phyloP scores from a whole-genome alignment of 371 early-diverging fungal genomes.

The Circinella umbellata region DNA sequence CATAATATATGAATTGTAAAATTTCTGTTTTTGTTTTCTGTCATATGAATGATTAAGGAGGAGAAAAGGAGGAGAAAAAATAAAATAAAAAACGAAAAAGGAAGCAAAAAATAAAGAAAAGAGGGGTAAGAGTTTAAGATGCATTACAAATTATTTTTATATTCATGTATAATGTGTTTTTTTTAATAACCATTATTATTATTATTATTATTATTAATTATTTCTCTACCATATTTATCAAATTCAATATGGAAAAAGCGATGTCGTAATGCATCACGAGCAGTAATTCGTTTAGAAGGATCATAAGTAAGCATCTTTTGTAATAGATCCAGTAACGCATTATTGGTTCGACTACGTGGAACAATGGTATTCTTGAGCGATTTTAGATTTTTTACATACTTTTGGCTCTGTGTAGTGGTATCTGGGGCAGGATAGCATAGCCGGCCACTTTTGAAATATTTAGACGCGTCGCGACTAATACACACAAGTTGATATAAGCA shows the following conservation, averaged over 20 bases:
- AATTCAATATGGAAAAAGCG: conserved; percentile 72
- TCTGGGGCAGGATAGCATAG: conserved; percentile 71
- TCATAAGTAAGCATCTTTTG: conserved; percentile 84
- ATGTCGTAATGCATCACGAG: conserved; percentile 82
- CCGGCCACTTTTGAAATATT: conserved; percentile 62
- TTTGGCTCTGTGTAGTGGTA: conserved; percentile 66
- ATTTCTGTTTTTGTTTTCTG: too few species aligned
- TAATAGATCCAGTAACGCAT: conserved; percentile 70
- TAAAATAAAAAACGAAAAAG: too few species aligned
- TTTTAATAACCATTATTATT: neutral
- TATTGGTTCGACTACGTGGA: conserved; percentile 32
- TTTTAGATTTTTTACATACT: conserved; percentile 69
- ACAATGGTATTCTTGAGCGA: conserved; percentile 54
- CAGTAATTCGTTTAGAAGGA: conserved; percentile 83
- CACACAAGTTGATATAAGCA: neutral
- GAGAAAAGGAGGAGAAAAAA: too few species aligned
- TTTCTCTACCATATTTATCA: conserved; percentile 35
- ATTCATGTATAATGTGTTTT: neutral
- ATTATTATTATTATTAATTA: neutral
- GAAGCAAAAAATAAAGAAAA: too few species aligned
- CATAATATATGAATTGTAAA: too few species aligned
- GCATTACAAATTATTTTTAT: too few species aligned
- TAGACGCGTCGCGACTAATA: conserved; percentile 52
- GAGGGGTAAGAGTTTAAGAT: too few species aligned
- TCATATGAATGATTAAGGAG: too few species aligned